A percentile compares a stretch with the other conserved stretches of the same genome.
These are phyloP conservation scores for Ceriops tagal DNA, from an alignment of 345 rosid genomes.

Conservation along the genomic window DNA sequence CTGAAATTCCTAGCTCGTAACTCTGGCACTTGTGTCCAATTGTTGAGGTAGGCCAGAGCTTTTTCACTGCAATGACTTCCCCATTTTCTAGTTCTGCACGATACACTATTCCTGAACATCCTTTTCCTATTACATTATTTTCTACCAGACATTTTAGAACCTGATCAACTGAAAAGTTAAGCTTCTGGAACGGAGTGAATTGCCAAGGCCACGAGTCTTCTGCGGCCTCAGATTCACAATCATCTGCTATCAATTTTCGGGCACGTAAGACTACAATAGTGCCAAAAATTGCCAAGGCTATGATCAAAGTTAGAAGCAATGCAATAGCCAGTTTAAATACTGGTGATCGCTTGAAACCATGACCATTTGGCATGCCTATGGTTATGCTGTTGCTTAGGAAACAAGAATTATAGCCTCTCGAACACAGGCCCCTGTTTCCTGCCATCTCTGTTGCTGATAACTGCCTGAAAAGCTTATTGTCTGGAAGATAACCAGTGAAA, in stretches of 20 bases:
- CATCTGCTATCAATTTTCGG: constrained; percentile 40
- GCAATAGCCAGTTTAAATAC: constrained; percentile 67
- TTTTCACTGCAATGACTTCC: constrained; percentile 89
- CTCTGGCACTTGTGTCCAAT: constrained; percentile 35
- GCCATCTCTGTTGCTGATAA: constrained; percentile 47
- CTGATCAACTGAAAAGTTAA: constrained; percentile 80
- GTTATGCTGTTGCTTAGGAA: constrained; percentile 39
- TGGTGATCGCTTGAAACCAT: constrained; percentile 32
- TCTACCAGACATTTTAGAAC: constrained; percentile 76
- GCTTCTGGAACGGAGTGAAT: constrained; percentile 92
- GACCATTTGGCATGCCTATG: constrained; percentile 28
- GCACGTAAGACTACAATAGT: constrained; percentile 56
- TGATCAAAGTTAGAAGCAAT: constrained; percentile 57
- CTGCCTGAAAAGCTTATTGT: constrained; percentile 71
- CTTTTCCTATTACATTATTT: constrained; percentile 80
- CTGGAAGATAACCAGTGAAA: constrained; percentile 87
- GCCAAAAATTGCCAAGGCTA: constrained; percentile 67
- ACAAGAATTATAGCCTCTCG: constrained; percentile 56
- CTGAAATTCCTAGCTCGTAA: constrained; percentile 32
- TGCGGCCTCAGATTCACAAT: constrained; percentile 57
- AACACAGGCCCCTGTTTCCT: constrained; percentile 68
- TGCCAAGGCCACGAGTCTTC: constrained; percentile 91
- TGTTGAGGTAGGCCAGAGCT: constrained; percentile 74
- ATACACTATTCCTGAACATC: constrained; percentile 86
- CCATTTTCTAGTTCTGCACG: constrained; percentile 83